Evolutionary conservation across 257 asterid species (phyloP), one percentile per base, ranked within the genome.

Genomic region (Nemophila menziesii): DNA sequence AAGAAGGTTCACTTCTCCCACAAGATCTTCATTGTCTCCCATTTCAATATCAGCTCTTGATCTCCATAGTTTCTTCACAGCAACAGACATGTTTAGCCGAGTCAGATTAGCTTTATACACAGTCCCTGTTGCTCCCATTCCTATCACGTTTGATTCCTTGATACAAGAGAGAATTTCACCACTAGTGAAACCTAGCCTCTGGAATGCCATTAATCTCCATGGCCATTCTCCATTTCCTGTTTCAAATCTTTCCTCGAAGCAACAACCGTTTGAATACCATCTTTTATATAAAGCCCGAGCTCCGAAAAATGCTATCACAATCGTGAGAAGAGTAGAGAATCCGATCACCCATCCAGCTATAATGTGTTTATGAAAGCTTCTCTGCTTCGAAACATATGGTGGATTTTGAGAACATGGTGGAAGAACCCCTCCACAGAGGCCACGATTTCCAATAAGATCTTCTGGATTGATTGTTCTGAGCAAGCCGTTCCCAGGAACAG

Each of bases 121-220:
- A 0, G 69, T 62, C 27, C 95, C 95, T 0, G 90, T 66, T 7
- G 78, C 86, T 16, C 95, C 95, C 79, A 64, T 77, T 15, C 95
- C 95, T 2, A 84, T 66, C 60, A 74, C 80, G 19, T 84, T 80
- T 20, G 79, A 60, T 53, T 82, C 92, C 38, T 77, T 71, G 19
- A 80, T 47, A 58, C 95, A 78, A 4, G 84, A 66, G 1, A 80
- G 64, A n/a, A 80, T 66, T 51, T 85, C 93, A 15, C 53, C 55
- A 38, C 78, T 65, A 17, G 64, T 73, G 68, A 85, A 75, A 15
- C 84, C 75, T 12, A 85, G 69, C 62, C 85, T 73, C 59, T 83
- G 95, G 67, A 83, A 83, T 5, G 83, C 93, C 86, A 74, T 77
- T 53, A 84, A 56, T 46, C 84, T 70, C 93, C 93, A 84, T 0